phyloP scores from a whole-genome alignment of 768 basidiomycete genomes.

The Leccinum disarticulatum region DNA sequence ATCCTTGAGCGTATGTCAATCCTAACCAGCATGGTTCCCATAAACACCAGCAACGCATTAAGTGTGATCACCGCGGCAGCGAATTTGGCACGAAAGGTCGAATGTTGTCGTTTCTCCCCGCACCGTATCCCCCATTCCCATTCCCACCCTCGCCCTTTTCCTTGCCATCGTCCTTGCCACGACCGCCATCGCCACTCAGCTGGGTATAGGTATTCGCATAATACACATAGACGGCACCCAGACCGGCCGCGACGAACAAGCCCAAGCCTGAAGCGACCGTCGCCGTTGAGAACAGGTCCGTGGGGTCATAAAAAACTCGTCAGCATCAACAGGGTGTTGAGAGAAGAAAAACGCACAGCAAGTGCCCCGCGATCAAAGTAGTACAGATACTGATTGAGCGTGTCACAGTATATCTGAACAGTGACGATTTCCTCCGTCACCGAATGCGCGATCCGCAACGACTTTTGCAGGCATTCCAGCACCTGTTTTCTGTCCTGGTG shows the following conservation, averaged over 20 bases:
- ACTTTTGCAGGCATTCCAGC: no score
- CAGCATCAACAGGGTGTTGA: no score
- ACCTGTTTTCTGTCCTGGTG: no score
- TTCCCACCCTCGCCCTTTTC: background rate
- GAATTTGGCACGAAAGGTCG: slow-evolving; percentile 93
- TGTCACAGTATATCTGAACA: no score
- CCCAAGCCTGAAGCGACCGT: slow-evolving; percentile 37
- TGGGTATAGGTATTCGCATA: slow-evolving; percentile 1
- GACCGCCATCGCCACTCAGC: background rate
- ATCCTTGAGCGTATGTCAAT: slow-evolving; percentile 89
- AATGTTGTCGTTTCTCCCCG: slow-evolving; percentile 58
- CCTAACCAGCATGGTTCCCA: slow-evolving; percentile 41
- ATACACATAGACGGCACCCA: slow-evolving; percentile 20
- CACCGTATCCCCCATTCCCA: no score
- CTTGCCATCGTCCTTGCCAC: background rate
- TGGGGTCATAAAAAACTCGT: no score
- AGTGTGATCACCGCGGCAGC: slow-evolving; percentile 86
- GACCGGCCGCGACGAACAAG: slow-evolving; percentile 16
- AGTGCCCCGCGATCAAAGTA: no score
- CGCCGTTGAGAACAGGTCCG: slow-evolving; percentile 33
- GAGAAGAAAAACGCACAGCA: no score
- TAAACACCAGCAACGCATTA: slow-evolving; percentile 85
- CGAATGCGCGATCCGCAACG: no score
- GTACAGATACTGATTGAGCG: no score
- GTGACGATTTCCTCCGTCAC: no score